Evolutionary conservation across 805 yeast genomes (phyloP), one percentile per base, ranked within the genome.

Genomic region (Priceomyces medius): DNA sequence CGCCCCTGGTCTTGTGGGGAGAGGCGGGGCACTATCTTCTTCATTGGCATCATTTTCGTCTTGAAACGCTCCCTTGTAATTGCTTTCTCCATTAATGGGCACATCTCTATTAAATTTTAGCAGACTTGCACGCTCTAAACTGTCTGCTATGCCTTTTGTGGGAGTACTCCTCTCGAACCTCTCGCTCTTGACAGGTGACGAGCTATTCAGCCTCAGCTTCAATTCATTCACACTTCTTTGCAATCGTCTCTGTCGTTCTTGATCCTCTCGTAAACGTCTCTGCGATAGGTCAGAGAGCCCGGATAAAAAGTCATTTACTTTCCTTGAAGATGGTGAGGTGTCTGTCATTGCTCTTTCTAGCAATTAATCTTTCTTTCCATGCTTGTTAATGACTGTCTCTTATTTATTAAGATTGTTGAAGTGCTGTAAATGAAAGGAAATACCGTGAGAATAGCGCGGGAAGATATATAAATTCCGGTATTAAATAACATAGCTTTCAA

Each of bases 291-390:
- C 55, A 3, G 74, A 68, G 16, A 68, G 47, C 26, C 55, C 56
- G 7, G 64, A 51, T 29, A 69, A 50, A 40, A 69, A 69, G 42
- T 66, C 71, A 43, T 68, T 65, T 10, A 69, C 74, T 31, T 63
- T 61, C 20, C 55, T 47, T 13, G 57, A 41, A 4, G 68, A 59
- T 2, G 67, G 63, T 19, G 68, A 60, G n/a, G 40, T 37, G 9
- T 40, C 41, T 6, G 50, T 40, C 53, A 49, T 49, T 31, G 5
- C 29, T 26, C 12, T n/a, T n/a, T n/a, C 29, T n/a, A 21, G 14
- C 29, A 6, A 26, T 12, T 4, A 4, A 26, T 26, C 29, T 26
- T 14, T 14, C 14, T 26, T 26, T 26, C 29, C 29, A 26, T 26
- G n/a, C 7, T 26, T 12, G 10, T 9, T 26, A 12, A 14, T n/a